A percentile compares a stretch with the other conserved stretches of the same genome.
Conservation (phyloP, 768 basidiomycete species). For the Serendipita sp. region DNA sequence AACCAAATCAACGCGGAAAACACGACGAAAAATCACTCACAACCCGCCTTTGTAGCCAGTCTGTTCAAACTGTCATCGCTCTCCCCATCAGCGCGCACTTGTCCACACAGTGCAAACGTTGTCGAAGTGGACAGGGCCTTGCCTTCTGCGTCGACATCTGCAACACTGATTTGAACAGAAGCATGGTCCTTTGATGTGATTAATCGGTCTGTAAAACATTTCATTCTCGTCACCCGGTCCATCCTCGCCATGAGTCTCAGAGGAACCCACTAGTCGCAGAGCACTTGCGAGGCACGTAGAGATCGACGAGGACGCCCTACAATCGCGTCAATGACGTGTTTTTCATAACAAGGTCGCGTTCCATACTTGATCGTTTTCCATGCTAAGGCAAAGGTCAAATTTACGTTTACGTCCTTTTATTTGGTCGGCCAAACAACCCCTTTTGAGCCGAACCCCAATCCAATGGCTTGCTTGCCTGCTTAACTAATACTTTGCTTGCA, state of each 20-base stretch:
- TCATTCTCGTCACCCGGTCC: not conserved
- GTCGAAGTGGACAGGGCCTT: slow-evolving; percentile 64
- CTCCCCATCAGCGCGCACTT: slow-evolving; percentile 90
- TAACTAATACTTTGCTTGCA: too few species aligned
- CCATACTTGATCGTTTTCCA: slow-evolving; percentile 86
- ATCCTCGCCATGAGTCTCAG: not conserved
- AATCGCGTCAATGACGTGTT: slow-evolving; percentile 7
- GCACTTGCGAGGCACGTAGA: slow-evolving; percentile 99
- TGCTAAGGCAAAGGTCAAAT: slow-evolving; percentile 20
- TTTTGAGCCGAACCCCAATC: not conserved
- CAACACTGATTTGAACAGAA: slow-evolving; percentile 90
- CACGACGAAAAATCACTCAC: slow-evolving; percentile 38
- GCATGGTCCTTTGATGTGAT: slow-evolving; percentile 99
- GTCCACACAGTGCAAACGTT: slow-evolving; percentile 88
- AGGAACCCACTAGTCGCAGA: slow-evolving; percentile 84
- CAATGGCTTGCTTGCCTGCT: too few species aligned
- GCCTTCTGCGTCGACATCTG: slow-evolving; percentile 84
- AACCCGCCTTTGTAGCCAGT: slow-evolving; percentile 83
- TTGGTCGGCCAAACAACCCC: not conserved
- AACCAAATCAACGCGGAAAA: not conserved
- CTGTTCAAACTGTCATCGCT: slow-evolving; percentile 94
- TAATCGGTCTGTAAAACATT: slow-evolving; percentile 58
- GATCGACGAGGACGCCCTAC: slow-evolving; percentile 96
- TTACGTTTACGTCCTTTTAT: too few species aligned
- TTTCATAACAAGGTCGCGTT: not conserved